Percentiles rank a stretch among this genome's conserved stretches.
These are phyloP conservation scores for Penicillium paradoxum DNA, from an alignment of 495 filamentous ascomycete species.

Conservation along the genomic window DNA sequence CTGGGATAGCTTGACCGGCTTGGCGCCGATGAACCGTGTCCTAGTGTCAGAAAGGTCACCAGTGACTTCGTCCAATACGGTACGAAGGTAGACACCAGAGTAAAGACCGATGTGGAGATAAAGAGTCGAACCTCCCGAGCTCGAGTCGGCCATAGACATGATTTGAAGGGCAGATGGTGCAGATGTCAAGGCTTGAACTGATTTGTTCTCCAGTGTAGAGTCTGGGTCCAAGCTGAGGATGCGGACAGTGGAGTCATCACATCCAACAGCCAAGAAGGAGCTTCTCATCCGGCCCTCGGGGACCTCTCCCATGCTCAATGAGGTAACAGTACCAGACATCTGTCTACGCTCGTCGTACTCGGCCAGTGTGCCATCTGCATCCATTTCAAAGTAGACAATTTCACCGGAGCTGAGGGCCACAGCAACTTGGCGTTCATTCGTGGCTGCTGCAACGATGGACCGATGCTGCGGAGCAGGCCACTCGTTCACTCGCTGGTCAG, in stretches of 20 bases:
- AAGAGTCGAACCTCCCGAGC: constrained; percentile 67
- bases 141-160: constrained; percentile 91
- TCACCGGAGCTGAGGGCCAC: constrained; percentile 92
- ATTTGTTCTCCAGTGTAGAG: constrained; percentile 83
- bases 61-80: constrained; percentile 88
- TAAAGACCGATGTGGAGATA: constrained; percentile 94
- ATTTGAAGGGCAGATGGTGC: constrained; percentile 87
- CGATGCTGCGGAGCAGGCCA: constrained; percentile 92
- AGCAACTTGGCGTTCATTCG: constrained; percentile 89
- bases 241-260: constrained; percentile 91
- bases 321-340: constrained; percentile 94
- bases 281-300: constrained; percentile 82
- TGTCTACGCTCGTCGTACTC: constrained; percentile 94
- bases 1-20: constrained; percentile 78
- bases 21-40: constrained; percentile 88
- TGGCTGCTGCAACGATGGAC: constrained; percentile 90
- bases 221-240: constrained; percentile 89
- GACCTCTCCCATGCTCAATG: constrained; percentile 87
- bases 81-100: constrained; percentile 91
- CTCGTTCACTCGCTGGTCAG: constrained; percentile 79
- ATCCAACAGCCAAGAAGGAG: constrained; percentile 90
- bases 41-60: constrained; percentile 92
- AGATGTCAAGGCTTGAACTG: constrained; percentile 86
- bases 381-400: constrained; percentile 97
- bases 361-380: constrained; percentile 79